A percentile compares a stretch with the other conserved stretches of the same genome.
Evolutionary conservation across 208 protist genomes (phyloP).

Genomic region (Naegleria fowleri): DNA sequence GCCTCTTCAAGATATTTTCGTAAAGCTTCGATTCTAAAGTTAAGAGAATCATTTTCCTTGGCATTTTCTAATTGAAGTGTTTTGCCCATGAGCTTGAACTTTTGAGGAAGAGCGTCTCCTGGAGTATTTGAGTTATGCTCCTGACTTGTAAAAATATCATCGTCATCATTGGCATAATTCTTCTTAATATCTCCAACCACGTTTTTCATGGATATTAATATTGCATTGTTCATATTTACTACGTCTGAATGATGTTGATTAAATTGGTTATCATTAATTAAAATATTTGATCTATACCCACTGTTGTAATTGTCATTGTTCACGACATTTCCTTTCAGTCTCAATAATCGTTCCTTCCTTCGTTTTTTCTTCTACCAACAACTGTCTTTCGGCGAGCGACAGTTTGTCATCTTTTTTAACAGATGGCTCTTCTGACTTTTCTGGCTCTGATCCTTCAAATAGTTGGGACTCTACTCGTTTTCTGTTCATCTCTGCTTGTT

Average conservation of each 20-base stretch:
- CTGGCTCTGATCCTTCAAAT: background rate
- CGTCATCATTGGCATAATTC: background rate
- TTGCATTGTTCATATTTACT: background rate
- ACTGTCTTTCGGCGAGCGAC: background rate
- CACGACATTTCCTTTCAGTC: background rate
- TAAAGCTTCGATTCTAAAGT: slow-evolving; percentile 77
- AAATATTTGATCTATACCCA: slow-evolving; percentile 7
- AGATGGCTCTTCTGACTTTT: background rate
- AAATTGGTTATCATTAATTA: background rate
- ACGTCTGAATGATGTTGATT: background rate
- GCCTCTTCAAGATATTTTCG: slow-evolving; percentile 70
- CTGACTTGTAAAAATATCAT: background rate
- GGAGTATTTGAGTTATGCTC: background rate
- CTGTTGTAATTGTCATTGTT: background rate
- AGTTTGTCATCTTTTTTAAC: background rate
- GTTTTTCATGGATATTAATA: background rate
- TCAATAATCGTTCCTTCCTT: background rate
- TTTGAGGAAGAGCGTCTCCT: slow-evolving; percentile 50
- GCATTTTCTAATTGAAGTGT: slow-evolving; percentile 71
- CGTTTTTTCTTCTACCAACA: background rate
- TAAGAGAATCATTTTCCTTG: slow-evolving; percentile 63
- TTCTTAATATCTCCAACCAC: background rate
- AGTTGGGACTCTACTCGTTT: slow-evolving; percentile 44
- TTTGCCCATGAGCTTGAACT: slow-evolving; percentile 75
- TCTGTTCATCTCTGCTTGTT: slow-evolving; percentile 69